Conservation (phyloP, 495 filamentous ascomycete species). For the Aspergillus mulundensis region DNA sequence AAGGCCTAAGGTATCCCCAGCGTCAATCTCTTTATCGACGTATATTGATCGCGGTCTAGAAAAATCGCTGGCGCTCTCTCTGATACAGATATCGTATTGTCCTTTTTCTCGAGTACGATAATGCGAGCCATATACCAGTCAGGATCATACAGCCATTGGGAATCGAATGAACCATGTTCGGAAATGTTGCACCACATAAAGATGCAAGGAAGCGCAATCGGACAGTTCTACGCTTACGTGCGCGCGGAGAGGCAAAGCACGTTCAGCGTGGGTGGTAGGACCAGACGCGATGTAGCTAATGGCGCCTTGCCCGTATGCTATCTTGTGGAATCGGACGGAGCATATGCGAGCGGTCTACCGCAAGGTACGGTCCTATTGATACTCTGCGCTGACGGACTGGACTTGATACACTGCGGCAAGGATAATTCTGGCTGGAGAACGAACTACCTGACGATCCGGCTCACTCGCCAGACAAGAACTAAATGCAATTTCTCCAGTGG, state of each 20-base stretch:
- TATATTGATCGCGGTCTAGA: constrained; percentile 5
- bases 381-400: background rate
- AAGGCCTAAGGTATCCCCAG: constrained; percentile 5
- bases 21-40: background rate
- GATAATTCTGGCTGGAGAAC: background rate
- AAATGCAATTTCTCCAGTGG: background rate
- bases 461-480: background rate
- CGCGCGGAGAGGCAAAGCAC: background rate
- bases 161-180: background rate
- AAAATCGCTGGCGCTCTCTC: background rate
- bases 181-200: constrained; percentile 2
- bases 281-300: background rate
- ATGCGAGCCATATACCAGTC: background rate
- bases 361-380: constrained; percentile 10
- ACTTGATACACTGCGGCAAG: constrained; percentile 9
- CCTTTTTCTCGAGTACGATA: constrained; percentile 10
- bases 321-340: background rate
- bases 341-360: background rate
- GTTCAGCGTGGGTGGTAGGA: background rate
- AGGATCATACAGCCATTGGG: background rate
- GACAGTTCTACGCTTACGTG: constrained; percentile 5
- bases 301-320: background rate
- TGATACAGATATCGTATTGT: background rate
- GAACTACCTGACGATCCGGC: constrained; percentile 11
- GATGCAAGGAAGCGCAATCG: background rate